A percentile compares a stretch with the other conserved stretches of the same genome.
These are phyloP conservation scores for Geoglossum cookeanum DNA, from an alignment of 2,329 filamentous ascomycete species.

Conservation along the genomic window DNA sequence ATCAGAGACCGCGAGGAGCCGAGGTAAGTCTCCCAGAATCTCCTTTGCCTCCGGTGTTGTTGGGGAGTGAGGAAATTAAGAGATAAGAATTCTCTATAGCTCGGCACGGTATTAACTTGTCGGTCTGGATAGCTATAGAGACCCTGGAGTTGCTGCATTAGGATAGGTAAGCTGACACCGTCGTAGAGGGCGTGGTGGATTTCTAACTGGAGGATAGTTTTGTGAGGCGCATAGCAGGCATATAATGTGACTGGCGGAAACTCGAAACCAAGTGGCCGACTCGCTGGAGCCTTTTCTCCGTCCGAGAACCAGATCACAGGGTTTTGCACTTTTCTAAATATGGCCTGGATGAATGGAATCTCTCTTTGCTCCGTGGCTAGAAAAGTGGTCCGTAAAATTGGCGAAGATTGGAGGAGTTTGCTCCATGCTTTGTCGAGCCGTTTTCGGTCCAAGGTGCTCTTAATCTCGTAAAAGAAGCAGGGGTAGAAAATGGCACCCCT, in stretches of 20 bases:
- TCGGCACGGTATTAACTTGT: constrained; percentile 10
- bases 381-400: constrained; percentile 53
- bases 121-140: constrained; percentile 19
- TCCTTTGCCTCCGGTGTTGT: constrained; percentile 15
- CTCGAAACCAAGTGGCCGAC: background rate
- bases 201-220: constrained; percentile 23
- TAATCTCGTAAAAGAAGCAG: constrained; percentile 43
- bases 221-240: constrained; percentile 14
- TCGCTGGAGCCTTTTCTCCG: constrained; percentile 5
- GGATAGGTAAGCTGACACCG: constrained; percentile 50
- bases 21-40: constrained; percentile 28
- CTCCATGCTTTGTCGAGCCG: constrained; percentile 42
- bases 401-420: constrained; percentile 31
- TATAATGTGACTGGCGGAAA: constrained; percentile 20
- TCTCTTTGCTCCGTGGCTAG: constrained; percentile 27
- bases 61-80: constrained; percentile 13
- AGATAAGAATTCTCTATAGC: constrained; percentile 25
- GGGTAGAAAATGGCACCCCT: constrained; percentile 52
- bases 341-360: constrained; percentile 43
- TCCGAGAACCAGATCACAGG: constrained; percentile 17
- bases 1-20: constrained; percentile 1
- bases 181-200: constrained; percentile 86
- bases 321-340: constrained; percentile 26
- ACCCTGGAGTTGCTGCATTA: constrained; percentile 35
- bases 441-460: constrained; percentile 19